Evolutionary conservation across 1,284 basidiomycete species (phyloP).

Genomic region (Pseudozyma tsukubaensis): DNA sequence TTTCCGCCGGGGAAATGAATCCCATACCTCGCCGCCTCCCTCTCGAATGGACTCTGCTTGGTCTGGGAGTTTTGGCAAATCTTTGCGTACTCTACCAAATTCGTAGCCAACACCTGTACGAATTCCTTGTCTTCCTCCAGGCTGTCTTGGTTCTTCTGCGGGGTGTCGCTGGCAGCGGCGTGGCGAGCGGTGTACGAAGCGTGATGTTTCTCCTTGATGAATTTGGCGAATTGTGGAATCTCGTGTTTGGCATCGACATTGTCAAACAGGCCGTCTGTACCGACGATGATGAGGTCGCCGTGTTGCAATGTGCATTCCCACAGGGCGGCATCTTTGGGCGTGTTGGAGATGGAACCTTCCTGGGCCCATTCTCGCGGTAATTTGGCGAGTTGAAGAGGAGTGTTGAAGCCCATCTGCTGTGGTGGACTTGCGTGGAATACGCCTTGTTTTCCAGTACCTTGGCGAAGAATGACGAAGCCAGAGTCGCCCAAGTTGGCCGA

Average conservation of each 20-base stretch:
- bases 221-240: conserved; percentile 59
- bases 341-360: conserved; percentile 55
- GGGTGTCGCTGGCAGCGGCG: conserved; percentile 1
- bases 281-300: conserved; percentile 65
- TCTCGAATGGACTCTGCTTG: conserved; percentile 74
- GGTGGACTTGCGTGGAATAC: conserved; percentile 58
- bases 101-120: conserved; percentile 55
- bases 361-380: conserved; percentile 52
- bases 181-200: conserved; percentile 35
- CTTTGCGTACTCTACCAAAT: conserved; percentile 57
- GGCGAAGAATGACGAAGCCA: conserved; percentile 78
- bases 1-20: conserved; percentile 70
- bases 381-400: conserved; percentile 67
- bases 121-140: conserved; percentile 58
- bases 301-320: conserved; percentile 55
- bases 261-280: conserved; percentile 88
- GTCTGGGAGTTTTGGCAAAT: conserved; percentile 72
- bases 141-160: conserved; percentile 31
- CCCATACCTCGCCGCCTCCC: conserved; percentile 64
- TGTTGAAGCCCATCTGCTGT: conserved; percentile 66
- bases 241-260: conserved; percentile 81
- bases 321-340: conserved; percentile 55
- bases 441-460: conserved; percentile 56
- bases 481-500: conserved; percentile 92
- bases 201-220: conserved; percentile 64